A percentile compares a stretch with the other conserved stretches of the same genome.
phyloP scores from a whole-genome alignment of 2,329 filamentous ascomycete species.

The Penicillium sp. region DNA sequence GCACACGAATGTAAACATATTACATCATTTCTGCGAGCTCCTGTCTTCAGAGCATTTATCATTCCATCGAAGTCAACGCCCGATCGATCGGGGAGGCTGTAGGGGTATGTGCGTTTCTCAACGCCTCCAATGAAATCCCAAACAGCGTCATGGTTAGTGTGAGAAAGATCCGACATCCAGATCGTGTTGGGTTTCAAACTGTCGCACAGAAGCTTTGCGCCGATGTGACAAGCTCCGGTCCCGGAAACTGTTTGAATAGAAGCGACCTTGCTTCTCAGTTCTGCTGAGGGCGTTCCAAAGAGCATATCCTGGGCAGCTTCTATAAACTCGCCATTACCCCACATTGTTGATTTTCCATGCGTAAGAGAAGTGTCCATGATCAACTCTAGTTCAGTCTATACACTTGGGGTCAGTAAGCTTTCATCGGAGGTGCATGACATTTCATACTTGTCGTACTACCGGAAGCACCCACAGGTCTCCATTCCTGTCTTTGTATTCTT shows the following conservation, averaged over 20 bases:
- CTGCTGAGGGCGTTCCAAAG: not conserved
- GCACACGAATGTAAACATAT: conserved; percentile 72
- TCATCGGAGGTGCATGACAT: not conserved
- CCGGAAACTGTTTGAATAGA: conserved; percentile 93
- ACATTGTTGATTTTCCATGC: not conserved
- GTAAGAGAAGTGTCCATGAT: not conserved
- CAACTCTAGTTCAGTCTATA: not conserved
- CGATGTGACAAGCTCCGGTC: conserved; percentile 88
- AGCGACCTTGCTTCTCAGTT: conserved; percentile 41
- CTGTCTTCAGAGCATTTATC: not conserved
- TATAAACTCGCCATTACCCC: not conserved
- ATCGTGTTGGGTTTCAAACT: conserved; percentile 70
- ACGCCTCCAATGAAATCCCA: conserved; percentile 73
- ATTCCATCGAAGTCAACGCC: conserved; percentile 32
- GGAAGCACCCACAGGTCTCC: not conserved
- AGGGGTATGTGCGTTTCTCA: conserved; percentile 74
- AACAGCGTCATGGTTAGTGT: conserved; percentile 96
- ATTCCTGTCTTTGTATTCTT: not conserved
- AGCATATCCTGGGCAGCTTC: not conserved
- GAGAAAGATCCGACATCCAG: conserved; percentile 91
- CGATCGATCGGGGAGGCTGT: conserved; percentile 39
- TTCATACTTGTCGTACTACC: not conserved
- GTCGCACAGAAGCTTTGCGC: conserved; percentile 82
- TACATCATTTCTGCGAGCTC: conserved; percentile 62
- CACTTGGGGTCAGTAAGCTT: not conserved